These are phyloP conservation scores for Suillus luteus DNA, from an alignment of 768 basidiomycete species.

Conservation along the genomic window DNA sequence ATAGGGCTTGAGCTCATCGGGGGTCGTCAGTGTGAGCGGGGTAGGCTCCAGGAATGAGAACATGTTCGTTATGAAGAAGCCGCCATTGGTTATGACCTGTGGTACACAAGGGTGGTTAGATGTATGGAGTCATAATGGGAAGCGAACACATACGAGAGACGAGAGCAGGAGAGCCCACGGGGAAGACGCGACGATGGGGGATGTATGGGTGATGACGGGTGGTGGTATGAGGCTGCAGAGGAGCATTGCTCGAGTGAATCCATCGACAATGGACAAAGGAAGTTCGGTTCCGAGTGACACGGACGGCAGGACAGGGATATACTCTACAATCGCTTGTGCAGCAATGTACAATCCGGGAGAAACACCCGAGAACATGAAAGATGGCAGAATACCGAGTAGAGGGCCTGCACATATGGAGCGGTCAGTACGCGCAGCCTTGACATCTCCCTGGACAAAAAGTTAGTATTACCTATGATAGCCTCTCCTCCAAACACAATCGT, in stretches of 20 bases:
- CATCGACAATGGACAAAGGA: constrained; percentile 74
- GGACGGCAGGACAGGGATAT: constrained; percentile 56
- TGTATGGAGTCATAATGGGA: background rate
- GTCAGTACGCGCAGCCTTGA: constrained; percentile 8
- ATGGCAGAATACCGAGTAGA: constrained; percentile 64
- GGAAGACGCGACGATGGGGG: constrained; percentile 54
- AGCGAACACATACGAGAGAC: constrained; percentile 56
- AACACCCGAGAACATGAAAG: constrained; percentile 77
- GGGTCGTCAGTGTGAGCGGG: constrained; percentile 67
- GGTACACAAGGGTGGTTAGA: background rate
- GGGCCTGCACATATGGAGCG: constrained; percentile 45
- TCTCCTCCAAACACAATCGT: constrained; percentile 82
- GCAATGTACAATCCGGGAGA: constrained; percentile 62
- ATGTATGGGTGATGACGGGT: constrained; percentile 54
- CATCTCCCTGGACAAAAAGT: background rate
- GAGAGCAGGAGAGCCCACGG: constrained; percentile 78
- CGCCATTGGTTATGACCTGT: constrained; percentile 73
- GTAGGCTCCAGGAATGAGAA: constrained; percentile 77
- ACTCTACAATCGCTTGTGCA: constrained; percentile 61
- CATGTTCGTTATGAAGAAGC: constrained; percentile 78
- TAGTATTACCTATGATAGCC: constrained; percentile 57
- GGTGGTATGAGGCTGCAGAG: constrained; percentile 79
- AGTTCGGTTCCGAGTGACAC: constrained; percentile 62
- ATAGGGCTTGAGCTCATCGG: constrained; percentile 75
- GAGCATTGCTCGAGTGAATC: constrained; percentile 75